Evolutionary conservation across 2,329 filamentous ascomycete genomes (phyloP).

Genomic region (Canariomyces notabilis): DNA sequence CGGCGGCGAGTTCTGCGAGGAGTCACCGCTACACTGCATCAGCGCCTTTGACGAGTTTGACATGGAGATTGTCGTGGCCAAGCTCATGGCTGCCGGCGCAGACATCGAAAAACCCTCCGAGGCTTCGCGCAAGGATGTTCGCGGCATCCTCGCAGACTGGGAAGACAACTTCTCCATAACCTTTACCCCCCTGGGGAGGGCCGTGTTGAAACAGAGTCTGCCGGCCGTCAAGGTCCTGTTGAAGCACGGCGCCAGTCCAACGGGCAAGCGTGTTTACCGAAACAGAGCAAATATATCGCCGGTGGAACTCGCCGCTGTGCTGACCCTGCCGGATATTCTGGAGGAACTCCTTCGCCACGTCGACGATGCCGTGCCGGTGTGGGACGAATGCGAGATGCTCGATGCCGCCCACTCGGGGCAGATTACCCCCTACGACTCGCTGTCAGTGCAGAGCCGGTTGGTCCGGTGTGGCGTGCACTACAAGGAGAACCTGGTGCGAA

Average conservation of each 20-base stretch:
- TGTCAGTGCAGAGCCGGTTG: constrained; percentile 13
- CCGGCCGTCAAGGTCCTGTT: constrained; percentile 12
- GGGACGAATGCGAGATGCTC: constrained; percentile 14
- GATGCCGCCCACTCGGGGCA: constrained; percentile 6
- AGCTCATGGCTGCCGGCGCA: constrained; percentile 9
- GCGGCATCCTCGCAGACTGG: constrained; percentile 14
- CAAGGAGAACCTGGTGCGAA: constrained; percentile 1
- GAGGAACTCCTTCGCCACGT: constrained; percentile 10
- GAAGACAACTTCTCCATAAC: constrained; percentile 10
- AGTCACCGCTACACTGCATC: constrained; percentile 17
- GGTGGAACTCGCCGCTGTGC: constrained; percentile 13
- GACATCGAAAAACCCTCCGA: constrained; percentile 12
- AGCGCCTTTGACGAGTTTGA: constrained; percentile 8
- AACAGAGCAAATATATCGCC: constrained; percentile 2
- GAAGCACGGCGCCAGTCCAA: constrained; percentile 11
- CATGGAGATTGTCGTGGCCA: constrained; percentile 10
- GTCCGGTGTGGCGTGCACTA: constrained; percentile 16
- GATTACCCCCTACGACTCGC: constrained; percentile 11
- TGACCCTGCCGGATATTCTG: constrained; percentile 17
- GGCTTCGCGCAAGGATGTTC: constrained; percentile 3
- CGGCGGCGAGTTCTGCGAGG: constrained; percentile 7
- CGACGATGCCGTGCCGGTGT: neutral
- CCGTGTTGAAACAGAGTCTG: constrained; percentile 13
- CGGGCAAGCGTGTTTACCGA: neutral
- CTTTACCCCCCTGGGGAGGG: constrained; percentile 12